Evolutionary conservation across 192 early-diverging fungal species (phyloP).

Genomic region (Gigaspora rosea): DNA sequence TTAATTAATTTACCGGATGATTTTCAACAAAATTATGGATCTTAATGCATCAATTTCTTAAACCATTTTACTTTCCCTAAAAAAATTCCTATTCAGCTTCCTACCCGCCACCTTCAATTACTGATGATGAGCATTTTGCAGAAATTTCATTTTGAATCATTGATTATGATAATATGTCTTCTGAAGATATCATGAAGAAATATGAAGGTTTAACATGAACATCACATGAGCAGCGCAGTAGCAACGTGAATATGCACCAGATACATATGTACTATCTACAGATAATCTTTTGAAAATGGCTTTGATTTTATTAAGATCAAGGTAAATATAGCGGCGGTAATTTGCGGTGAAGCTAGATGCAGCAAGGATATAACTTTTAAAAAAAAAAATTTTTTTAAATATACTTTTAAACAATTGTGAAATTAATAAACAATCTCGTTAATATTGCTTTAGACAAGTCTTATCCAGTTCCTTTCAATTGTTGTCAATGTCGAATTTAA

Average conservation of each 20-base stretch:
- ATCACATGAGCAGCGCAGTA: neutral
- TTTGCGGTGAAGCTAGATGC: conserved; percentile 26
- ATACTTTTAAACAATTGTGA: neutral
- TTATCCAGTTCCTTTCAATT: conserved; percentile 6
- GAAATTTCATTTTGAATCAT: too few relatives aligned
- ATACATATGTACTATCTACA: conserved; percentile 15
- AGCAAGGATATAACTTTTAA: conserved; percentile 6
- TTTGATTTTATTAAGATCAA: conserved; percentile 19
- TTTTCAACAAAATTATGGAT: too few relatives aligned
- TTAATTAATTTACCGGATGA: too few relatives aligned
- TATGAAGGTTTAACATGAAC: conserved; percentile 27
- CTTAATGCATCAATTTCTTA: too few relatives aligned
- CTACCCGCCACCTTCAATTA: too few relatives aligned
- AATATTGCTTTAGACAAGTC: conserved; percentile 11
- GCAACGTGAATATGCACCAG: neutral
- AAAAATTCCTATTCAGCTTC: too few relatives aligned
- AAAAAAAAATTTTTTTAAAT: neutral
- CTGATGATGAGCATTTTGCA: too few relatives aligned
- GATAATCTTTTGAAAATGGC: conserved; percentile 34
- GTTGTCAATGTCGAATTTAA: conserved; percentile 16
- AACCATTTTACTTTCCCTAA: too few relatives aligned
- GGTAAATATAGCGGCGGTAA: conserved; percentile 20
- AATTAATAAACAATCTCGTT: neutral
- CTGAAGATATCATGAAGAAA: neutral
- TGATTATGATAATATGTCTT: conserved; percentile 16